Conservation (phyloP, 805 yeast species). For the Ogataea allantospora region DNA sequence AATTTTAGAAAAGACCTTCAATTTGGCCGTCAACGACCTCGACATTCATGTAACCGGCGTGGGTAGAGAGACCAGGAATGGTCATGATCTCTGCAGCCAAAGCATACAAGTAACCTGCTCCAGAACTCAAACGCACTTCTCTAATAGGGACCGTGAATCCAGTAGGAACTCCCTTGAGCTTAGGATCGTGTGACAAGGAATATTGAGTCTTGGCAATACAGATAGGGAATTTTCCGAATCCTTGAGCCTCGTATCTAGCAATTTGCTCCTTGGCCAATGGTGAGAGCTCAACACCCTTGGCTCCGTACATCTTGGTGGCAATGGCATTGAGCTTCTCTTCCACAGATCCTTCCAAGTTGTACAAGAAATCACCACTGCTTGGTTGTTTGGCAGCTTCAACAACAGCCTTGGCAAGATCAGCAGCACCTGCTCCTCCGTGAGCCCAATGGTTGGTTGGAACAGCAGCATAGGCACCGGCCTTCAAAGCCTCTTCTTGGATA, state of each 20-base stretch:
- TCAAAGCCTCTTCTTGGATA: slow-evolving; percentile 62
- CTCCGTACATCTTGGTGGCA: slow-evolving; percentile 78
- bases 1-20: slow-evolving; percentile 64
- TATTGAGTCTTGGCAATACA: slow-evolving; percentile 87
- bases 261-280: slow-evolving; percentile 70
- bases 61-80: slow-evolving; percentile 83
- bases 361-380: slow-evolving; percentile 45
- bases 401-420: slow-evolving; percentile 69
- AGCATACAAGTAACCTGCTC: slow-evolving; percentile 84
- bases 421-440: slow-evolving; percentile 81
- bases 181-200: slow-evolving; percentile 80
- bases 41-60: slow-evolving; percentile 83
- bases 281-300: slow-evolving; percentile 64
- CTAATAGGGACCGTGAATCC: slow-evolving; percentile 79
- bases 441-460: slow-evolving; percentile 85
- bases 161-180: slow-evolving; percentile 78
- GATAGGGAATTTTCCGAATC: slow-evolving; percentile 73
- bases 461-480: slow-evolving; percentile 79
- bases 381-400: slow-evolving; percentile 54
- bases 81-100: slow-evolving; percentile 85
- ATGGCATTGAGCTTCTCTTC: slow-evolving; percentile 67
- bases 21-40: slow-evolving; percentile 80
- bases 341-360: slow-evolving; percentile 55
- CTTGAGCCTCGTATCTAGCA: slow-evolving; percentile 66
- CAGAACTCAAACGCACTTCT: slow-evolving; percentile 81